Evolutionary conservation across 31 red algal species (phyloP).

Genomic region (Porphyra umbilicalis): DNA sequence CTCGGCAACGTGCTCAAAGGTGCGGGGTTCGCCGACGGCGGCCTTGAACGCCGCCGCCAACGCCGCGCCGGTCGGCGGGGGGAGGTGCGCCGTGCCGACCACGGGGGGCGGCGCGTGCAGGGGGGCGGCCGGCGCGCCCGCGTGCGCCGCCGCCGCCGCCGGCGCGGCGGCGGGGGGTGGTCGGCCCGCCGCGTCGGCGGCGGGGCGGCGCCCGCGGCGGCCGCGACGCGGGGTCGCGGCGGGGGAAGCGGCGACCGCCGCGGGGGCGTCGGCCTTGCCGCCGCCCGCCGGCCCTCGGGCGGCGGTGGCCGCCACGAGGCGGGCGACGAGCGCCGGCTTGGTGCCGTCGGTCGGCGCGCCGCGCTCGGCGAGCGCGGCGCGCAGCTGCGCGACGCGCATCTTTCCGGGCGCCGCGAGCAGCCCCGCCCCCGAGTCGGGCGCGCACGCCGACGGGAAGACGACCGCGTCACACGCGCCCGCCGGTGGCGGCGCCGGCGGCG

Average conservation of each 20-base stretch:
- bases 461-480: background rate
- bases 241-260: background rate
- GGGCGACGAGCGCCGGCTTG: conserved; percentile 5
- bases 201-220: background rate
- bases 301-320: background rate
- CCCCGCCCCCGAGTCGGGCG: background rate
- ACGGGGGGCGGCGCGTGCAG: background rate
- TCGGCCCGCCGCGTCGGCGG: background rate
- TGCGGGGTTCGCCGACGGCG: background rate
- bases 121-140: background rate
- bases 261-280: background rate
- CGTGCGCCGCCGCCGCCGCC: background rate
- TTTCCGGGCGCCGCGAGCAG: background rate
- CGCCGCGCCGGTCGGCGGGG: background rate
- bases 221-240: background rate
- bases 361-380: background rate
- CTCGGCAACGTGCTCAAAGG: conserved; percentile 11
- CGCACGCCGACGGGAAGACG: conserved; percentile 2
- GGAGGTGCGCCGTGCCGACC: background rate
- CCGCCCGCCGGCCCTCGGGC: background rate
- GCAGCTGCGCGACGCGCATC: conserved; percentile 2
- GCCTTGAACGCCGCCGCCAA: conserved; percentile 5
- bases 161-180: background rate
- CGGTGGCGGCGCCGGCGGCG: background rate
- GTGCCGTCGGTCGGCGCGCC: background rate